phyloP scores from a whole-genome alignment of 208 protist species.

The Porcisia hertigi region DNA sequence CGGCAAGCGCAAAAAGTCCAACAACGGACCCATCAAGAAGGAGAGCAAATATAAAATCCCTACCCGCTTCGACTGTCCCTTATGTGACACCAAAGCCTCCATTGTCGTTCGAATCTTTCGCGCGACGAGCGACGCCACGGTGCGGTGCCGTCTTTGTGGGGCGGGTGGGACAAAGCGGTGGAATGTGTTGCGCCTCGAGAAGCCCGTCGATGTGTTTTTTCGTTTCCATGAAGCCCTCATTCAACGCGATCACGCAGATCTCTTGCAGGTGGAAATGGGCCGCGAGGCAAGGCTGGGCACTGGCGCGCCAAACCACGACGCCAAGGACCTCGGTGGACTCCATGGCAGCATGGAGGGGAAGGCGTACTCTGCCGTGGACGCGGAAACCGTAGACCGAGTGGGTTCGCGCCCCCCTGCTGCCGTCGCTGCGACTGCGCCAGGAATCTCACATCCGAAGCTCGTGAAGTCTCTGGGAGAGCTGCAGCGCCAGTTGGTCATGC shows the following conservation, averaged over 20 bases:
- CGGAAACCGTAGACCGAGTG: background rate
- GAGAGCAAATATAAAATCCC: conserved; percentile 94
- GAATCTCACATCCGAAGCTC: background rate
- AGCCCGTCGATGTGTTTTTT: conserved; percentile 88
- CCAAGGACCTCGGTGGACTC: background rate
- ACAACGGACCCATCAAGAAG: conserved; percentile 83
- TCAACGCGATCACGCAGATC: conserved; percentile 59
- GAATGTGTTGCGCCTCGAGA: conserved; percentile 71
- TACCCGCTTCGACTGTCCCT: conserved; percentile 81
- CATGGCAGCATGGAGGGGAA: conserved; percentile 1
- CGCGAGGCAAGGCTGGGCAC: conserved; percentile 22
- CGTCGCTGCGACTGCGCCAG: background rate
- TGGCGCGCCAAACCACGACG: background rate
- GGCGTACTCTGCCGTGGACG: background rate
- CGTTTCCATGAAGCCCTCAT: conserved; percentile 84
- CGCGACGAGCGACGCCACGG: conserved; percentile 44
- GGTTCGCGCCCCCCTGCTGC: background rate
- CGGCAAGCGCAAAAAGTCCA: conserved; percentile 81
- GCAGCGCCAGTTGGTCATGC: conserved; percentile 29
- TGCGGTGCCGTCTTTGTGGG: conserved; percentile 76
- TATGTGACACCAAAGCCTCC: conserved; percentile 83
- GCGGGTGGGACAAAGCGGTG: conserved; percentile 49
- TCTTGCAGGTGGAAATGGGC: conserved; percentile 43
- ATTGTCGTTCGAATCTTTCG: conserved; percentile 76
- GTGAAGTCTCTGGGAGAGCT: conserved; percentile 33